Percentiles rank a stretch among this genome's conserved stretches.
Conservation (phyloP, 2,329 filamentous ascomycete species). For the Epichloe sylvatica region DNA sequence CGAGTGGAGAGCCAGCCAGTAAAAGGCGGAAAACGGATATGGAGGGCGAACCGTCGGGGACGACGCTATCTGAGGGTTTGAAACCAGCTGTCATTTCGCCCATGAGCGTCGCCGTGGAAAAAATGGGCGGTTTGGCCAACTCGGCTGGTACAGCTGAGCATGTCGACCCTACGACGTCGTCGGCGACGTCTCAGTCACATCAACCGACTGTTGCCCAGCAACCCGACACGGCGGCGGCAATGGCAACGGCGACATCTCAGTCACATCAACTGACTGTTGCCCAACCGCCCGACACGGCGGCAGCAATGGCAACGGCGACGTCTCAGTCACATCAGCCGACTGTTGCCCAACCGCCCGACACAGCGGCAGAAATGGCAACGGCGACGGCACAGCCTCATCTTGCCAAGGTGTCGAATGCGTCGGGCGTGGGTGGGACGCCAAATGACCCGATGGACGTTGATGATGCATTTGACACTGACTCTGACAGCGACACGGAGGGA, state of each 20-base stretch:
- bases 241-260: slow-evolving; percentile 7
- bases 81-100: background rate
- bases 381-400: slow-evolving; percentile 8
- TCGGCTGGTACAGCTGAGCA: slow-evolving; percentile 23
- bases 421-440: slow-evolving; percentile 8
- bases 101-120: slow-evolving; percentile 17
- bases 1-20: slow-evolving; percentile 1
- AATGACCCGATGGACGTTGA: slow-evolving; percentile 14
- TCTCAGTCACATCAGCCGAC: slow-evolving; percentile 4
- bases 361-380: background rate
- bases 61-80: background rate
- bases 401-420: background rate
- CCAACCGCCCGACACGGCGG: background rate
- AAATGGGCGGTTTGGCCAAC: slow-evolving; percentile 22
- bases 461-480: slow-evolving; percentile 2
- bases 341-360: slow-evolving; percentile 3
- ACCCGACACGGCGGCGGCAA: background rate
- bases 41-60: slow-evolving; percentile 1
- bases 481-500: slow-evolving; percentile 6
- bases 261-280: background rate
- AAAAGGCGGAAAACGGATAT: slow-evolving; percentile 14
- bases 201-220: slow-evolving; percentile 2
- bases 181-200: slow-evolving; percentile 9
- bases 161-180: slow-evolving; percentile 20
- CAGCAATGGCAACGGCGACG: no score